Conservation (phyloP, 441 rosid species). For the Iberis amara region DNA sequence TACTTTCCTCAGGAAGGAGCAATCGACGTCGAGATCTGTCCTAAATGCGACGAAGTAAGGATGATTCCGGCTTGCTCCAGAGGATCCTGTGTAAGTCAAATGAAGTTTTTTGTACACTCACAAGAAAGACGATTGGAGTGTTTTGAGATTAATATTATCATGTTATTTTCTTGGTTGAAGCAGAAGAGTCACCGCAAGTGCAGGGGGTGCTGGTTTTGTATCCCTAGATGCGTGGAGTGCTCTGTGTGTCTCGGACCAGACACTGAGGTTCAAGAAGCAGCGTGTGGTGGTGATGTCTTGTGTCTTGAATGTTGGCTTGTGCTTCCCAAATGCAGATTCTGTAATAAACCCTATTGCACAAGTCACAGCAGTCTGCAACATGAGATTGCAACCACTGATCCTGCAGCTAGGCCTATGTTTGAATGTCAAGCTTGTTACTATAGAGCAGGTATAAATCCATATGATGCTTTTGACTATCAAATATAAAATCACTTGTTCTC, state of each 20-base stretch:
- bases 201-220: slow-evolving; percentile 55
- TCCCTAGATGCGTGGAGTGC: slow-evolving; percentile 67
- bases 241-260: slow-evolving; percentile 41
- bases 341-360: slow-evolving; percentile 69
- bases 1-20: slow-evolving; percentile 21
- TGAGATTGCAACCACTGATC: slow-evolving; percentile 20
- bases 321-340: slow-evolving; percentile 64
- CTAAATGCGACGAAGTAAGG: slow-evolving; percentile 44
- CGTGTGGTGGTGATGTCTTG: slow-evolving; percentile 40
- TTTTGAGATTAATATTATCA: neutral
- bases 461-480: slow-evolving; percentile 24
- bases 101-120: no score
- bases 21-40: slow-evolving; percentile 49
- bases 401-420: slow-evolving; percentile 32
- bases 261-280: slow-evolving; percentile 44
- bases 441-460: slow-evolving; percentile 19
- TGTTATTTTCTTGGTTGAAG: slow-evolving; percentile 15
- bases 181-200: slow-evolving; percentile 31
- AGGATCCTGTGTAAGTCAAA: slow-evolving; percentile 34
- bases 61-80: slow-evolving; percentile 45
- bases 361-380: slow-evolving; percentile 32
- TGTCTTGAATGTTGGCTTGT: slow-evolving; percentile 70
- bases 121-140: neutral
- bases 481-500: neutral
- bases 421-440: slow-evolving; percentile 50